A percentile compares a stretch with the other conserved stretches of the same genome.
These are phyloP conservation scores for Pilatotrama ljubarskyi DNA, from an alignment of 768 basidiomycete genomes.

Conservation along the genomic window DNA sequence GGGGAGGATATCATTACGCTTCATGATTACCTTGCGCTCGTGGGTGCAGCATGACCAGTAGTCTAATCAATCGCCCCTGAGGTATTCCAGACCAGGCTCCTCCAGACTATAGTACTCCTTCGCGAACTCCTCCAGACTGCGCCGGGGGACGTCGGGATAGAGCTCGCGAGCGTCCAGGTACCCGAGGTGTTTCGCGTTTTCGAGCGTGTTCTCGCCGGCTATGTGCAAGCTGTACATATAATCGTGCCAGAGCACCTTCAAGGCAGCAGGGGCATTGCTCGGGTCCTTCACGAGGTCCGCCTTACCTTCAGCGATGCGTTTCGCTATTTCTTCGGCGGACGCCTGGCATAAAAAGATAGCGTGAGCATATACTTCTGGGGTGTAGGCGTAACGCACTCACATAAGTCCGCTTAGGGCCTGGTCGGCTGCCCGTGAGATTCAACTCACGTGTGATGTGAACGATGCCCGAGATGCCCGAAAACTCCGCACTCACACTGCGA, in stretches of 20 bases:
- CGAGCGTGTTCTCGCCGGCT: conserved; percentile 33
- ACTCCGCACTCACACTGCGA: too few relatives aligned
- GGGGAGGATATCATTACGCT: too few relatives aligned
- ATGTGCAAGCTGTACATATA: conserved; percentile 24
- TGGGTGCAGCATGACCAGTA: too few relatives aligned
- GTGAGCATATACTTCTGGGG: background rate
- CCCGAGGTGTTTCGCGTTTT: conserved; percentile 28
- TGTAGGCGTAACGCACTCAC: background rate
- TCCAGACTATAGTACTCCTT: conserved; percentile 23
- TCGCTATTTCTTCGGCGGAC: conserved; percentile 5
- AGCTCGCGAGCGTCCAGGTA: conserved; percentile 35
- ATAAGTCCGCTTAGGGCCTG: conserved; percentile 2
- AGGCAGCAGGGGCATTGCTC: background rate
- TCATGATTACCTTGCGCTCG: too few relatives aligned
- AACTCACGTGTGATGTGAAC: too few relatives aligned
- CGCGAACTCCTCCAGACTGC: conserved; percentile 27
- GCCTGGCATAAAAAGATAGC: background rate
- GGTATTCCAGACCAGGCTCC: conserved; percentile 4
- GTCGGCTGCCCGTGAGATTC: too few relatives aligned
- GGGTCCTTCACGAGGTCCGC: background rate
- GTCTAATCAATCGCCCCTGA: background rate
- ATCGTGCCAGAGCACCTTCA: background rate
- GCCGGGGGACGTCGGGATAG: conserved; percentile 30
- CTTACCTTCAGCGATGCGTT: background rate
- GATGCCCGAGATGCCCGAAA: too few relatives aligned